Percentiles rank a stretch among this genome's conserved stretches.
Conservation (phyloP, 495 filamentous ascomycete species). For the Mytilinidion resinicola region DNA sequence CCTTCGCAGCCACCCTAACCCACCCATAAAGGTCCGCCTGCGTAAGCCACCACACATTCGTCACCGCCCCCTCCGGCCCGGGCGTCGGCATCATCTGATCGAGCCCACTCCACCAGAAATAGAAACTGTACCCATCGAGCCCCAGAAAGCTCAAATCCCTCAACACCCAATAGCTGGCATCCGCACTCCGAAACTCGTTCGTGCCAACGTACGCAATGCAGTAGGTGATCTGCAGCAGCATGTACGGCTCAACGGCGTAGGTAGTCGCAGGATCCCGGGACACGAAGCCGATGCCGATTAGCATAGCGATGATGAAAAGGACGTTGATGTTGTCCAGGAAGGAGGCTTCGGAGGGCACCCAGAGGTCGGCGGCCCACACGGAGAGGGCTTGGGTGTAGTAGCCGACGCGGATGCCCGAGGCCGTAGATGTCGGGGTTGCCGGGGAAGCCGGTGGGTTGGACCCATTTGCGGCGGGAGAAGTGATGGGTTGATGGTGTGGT, state of each 20-base stretch:
- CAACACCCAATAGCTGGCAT: not conserved
- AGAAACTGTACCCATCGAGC: not conserved
- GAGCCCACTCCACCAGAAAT: not conserved
- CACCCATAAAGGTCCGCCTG: not conserved
- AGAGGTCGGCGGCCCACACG: conserved; percentile 6
- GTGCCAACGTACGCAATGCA: conserved; percentile 3
- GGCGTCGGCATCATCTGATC: not conserved
- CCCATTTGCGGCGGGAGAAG: too few species aligned
- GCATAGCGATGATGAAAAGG: conserved; percentile 4
- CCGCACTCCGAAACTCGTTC: not conserved
- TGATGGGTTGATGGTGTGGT: too few species aligned
- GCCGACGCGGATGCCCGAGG: conserved; percentile 9
- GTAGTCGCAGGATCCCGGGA: not conserved
- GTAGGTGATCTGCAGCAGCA: conserved; percentile 6
- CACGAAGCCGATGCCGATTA: conserved; percentile 1
- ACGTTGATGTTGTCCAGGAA: conserved; percentile 8
- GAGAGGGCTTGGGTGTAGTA: conserved; percentile 11
- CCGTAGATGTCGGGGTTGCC: conserved; percentile 12
- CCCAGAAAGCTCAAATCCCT: not conserved
- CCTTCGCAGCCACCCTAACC: not conserved
- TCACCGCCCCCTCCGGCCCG: not conserved
- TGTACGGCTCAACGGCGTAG: conserved; percentile 6
- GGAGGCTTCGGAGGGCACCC: conserved; percentile 2
- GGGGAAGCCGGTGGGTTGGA: conserved; percentile 5
- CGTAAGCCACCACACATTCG: not conserved